Base-by-base conservation (phyloP, 345 rosid species). In the Eucalyptus dawsonii region DNA sequence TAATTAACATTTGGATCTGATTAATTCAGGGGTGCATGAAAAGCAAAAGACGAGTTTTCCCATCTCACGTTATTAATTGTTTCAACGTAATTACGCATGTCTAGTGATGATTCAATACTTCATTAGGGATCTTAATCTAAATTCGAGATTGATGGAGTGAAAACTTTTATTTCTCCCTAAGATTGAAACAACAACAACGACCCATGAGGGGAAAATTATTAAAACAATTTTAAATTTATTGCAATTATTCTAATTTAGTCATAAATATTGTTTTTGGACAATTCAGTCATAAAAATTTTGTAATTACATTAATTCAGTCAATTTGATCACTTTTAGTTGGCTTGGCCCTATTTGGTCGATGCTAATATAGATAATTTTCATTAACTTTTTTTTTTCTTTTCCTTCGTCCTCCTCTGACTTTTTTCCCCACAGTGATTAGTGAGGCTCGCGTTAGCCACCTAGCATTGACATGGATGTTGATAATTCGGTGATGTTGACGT, bases 401-500 rank as follows among this genome's bases (percentile, higher is more conserved):
- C 2, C 1, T 53, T 53, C 2, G 0, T 53, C 10, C 5, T 19
- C 10, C 24, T 53, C 19, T 53, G 56, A 53, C 24, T 53, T 53
- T 51, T 53, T 53, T 21, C 10, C 24, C 24, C 56, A 19, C 0
- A 53, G 2, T 53, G 56, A 8, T 5, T 0, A 5, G 1, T 8
- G 56, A 53, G 56, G 24, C 56, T 0, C 2, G 2, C 2, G 0
- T 53, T 53, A 19, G 9, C 24, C 9, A 53, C 56, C 24, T 53
- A 53, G 56, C 56, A 53, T 53, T 53, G 24, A 53, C 0, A 2
- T 19, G 24, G 24, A 53, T 19, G 24, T 3, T 2, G 5, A 53
- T 53, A 3, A 53, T 53, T 53, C 4, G 1, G 9, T 0, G 2
- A 51, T 51, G 0, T 0, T 17, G 0, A 51, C 4, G 2, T 51